Evolutionary conservation across 2,329 filamentous ascomycete species (phyloP).

Genomic region (Xylariaceae sp.): DNA sequence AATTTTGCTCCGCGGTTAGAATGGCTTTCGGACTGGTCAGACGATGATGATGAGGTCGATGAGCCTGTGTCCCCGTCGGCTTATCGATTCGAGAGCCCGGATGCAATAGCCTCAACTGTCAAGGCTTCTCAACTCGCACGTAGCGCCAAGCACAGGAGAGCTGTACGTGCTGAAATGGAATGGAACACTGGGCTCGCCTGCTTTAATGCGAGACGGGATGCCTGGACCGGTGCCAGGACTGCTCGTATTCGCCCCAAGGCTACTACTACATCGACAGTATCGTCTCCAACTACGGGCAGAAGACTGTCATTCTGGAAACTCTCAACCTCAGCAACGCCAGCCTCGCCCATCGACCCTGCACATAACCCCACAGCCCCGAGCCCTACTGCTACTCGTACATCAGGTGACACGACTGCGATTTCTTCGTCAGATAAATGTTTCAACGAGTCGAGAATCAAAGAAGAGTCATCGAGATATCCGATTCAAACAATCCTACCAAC

Average conservation of each 20-base stretch:
- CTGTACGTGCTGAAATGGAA: constrained; percentile 58
- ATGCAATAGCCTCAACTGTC: constrained; percentile 41
- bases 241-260: constrained; percentile 50
- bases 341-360: constrained; percentile 24
- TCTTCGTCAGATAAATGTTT: constrained; percentile 41
- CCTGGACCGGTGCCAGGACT: constrained; percentile 76
- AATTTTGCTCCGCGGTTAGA: constrained; percentile 50
- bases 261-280: constrained; percentile 29
- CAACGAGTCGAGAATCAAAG: constrained; percentile 35
- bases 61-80: constrained; percentile 38
- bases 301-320: constrained; percentile 49
- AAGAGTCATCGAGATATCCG: constrained; percentile 41
- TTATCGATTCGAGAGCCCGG: constrained; percentile 49
- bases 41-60: constrained; percentile 42
- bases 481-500: constrained; percentile 67
- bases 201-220: constrained; percentile 72
- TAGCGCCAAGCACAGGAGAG: constrained; percentile 53
- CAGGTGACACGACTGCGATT: constrained; percentile 34
- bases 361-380: constrained; percentile 22
- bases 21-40: constrained; percentile 56
- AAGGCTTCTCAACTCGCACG: constrained; percentile 43
- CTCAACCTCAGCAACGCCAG: constrained; percentile 40
- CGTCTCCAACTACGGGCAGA: constrained; percentile 35
- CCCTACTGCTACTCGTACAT: constrained; percentile 27
- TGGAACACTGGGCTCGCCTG: constrained; percentile 83